Evolutionary conservation across 2,329 filamentous ascomycete species (phyloP).

Genomic region (Neurospora sp.): DNA sequence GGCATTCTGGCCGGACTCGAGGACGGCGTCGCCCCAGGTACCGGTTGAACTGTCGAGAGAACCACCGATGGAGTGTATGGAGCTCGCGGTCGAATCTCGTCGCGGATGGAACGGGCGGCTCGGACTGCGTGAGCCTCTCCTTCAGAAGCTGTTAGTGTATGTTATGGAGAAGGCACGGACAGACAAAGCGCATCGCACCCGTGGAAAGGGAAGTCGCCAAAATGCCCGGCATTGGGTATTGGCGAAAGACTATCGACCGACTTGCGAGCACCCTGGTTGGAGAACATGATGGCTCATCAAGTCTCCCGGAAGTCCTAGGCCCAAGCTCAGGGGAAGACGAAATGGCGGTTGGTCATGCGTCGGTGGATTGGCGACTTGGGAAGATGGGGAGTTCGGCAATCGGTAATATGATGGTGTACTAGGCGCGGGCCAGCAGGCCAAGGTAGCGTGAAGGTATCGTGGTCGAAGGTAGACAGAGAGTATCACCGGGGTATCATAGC

Average conservation of each 20-base stretch:
- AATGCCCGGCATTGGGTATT: conserved; percentile 38
- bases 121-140: conserved; percentile 35
- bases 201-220: conserved; percentile 50
- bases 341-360: neutral
- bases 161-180: neutral
- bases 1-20: conserved; percentile 79
- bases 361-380: neutral
- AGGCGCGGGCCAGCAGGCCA: neutral
- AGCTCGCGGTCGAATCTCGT: conserved; percentile 78
- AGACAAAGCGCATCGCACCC: conserved; percentile 30
- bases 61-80: conserved; percentile 80
- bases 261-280: conserved; percentile 48
- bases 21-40: conserved; percentile 44
- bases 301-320: conserved; percentile 17
- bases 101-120: conserved; percentile 39
- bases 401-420: conserved; percentile 1
- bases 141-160: conserved; percentile 22
- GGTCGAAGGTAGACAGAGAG: neutral
- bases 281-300: conserved; percentile 43
- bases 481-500: conserved; percentile 19
- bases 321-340: conserved; percentile 1
- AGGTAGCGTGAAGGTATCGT: neutral
- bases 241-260: conserved; percentile 56
- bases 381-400: neutral
- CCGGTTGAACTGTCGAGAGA: conserved; percentile 59